Evolutionary conservation across 1,139 yeast genomes (phyloP), one percentile per base, ranked within the genome.

Genomic region (Wickerhamomyces sp.): DNA sequence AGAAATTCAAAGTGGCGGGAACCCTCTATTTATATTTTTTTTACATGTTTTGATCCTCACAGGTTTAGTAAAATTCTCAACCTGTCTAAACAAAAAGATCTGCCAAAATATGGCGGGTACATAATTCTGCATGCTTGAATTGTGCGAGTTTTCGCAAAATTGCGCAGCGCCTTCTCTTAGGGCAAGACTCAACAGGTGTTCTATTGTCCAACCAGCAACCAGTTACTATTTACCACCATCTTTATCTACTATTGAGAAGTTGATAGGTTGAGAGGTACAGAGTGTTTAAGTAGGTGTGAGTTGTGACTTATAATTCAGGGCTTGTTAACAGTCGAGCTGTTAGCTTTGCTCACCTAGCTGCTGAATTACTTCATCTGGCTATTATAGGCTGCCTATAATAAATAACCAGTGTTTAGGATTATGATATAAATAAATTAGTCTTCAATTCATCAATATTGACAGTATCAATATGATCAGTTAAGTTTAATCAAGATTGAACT

Each of bases 21-120:
- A n/a, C 20, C 21, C 28, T 6, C 36, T 33, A 26, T 33, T 26
- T 33, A 33, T 33, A 32, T 7, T 32, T 32, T 32, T n/a, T 18
- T 21, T 8, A 20, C 8, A 18, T 13, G 52, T 31, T 21, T 7
- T 20, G 17, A 20, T 18, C 12, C 9, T 31, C 26, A 14, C 26
- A 21, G 28, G 9, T 26, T 15, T 26, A 26, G 9, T n/a, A 28
- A 28, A 28, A 14, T 15, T 15, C 19, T 28, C 18, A 28, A 28
- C 18, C 16, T 27, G 31, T 28, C 31, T 28, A n/a, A 28, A 5
- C 17, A 21, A 5, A 18, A 16, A 13, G 29, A n/a, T 27, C 35
- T 32, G 35, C 35, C 35, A 32, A 32, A 32, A 32, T 25, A 32
- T 18, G 22, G 12, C 35, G 35, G 14, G 35, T 25, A 17, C 35